phyloP scores from a whole-genome alignment of 2,329 filamentous ascomycete species.

The Penicillium occitanis region DNA sequence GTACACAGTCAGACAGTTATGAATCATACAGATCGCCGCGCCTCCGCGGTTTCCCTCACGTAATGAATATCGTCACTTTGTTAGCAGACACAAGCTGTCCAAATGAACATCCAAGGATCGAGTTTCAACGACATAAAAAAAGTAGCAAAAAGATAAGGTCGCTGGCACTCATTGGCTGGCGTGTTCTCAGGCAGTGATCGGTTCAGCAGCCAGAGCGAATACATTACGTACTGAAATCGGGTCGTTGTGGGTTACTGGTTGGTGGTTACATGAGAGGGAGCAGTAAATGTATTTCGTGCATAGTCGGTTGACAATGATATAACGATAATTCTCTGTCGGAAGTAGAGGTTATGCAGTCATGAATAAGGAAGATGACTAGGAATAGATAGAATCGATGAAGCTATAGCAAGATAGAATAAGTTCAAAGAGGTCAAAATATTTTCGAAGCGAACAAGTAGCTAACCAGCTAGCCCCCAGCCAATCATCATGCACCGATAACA shows the following conservation, averaged over 20 bases:
- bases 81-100: background rate
- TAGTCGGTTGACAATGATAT: background rate
- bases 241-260: background rate
- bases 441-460: background rate
- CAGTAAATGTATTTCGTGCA: background rate
- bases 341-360: background rate
- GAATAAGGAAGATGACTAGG: background rate
- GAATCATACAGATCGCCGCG: slow-evolving; percentile 12
- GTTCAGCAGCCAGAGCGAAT: slow-evolving; percentile 5
- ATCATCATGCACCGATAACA: slow-evolving; percentile 21
- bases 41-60: slow-evolving; percentile 9
- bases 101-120: background rate
- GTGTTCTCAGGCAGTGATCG: background rate
- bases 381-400: background rate
- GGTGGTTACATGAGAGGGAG: background rate
- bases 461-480: background rate
- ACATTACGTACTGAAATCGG: slow-evolving; percentile 11
- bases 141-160: slow-evolving; percentile 7
- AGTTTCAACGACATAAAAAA: slow-evolving; percentile 6
- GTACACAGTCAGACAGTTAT: background rate
- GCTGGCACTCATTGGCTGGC: background rate
- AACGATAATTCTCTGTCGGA: background rate
- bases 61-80: slow-evolving; percentile 10
- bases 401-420: background rate
- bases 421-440: background rate